Evolutionary conservation across 768 basidiomycete genomes (phyloP), one percentile per base, ranked within the genome.

Genomic region (Tulasnella sp.): DNA sequence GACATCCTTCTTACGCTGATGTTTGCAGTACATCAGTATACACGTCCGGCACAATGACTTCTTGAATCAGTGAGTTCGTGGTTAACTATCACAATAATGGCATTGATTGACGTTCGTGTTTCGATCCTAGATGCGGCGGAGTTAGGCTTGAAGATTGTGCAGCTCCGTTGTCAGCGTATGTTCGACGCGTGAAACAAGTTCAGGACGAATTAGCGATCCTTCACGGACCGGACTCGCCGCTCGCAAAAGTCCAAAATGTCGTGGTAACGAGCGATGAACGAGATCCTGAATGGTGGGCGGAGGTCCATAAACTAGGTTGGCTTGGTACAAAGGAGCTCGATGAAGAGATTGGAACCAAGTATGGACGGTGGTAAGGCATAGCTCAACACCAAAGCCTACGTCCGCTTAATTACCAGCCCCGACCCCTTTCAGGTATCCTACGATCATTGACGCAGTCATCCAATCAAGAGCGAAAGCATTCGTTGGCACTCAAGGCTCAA

Each of bases 401-500:
- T 36, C 27, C 5, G n/a, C 8, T 18, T 31, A 68, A 68, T 36
- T 31, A 36, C 31, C 34, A 4, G 14, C 62, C 27, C 62, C 7
- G 62, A 34, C 16, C 19, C 27, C 34, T 68, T 36, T 81, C n/a
- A 92, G 92, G 92, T 91, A 92, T 83, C 91, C 92, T 16, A 85
- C 92, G 19, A 84, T 94, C 74, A 88, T 93, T 73, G 93, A 93
- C 82, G 92, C 92, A 5, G 90, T 89, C 19, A 89, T 93, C 79
- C 93, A 93, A 82, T 91, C 92, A 0, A 85, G 85, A 44, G 92
- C 90, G 31, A 83, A 87, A 12, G 93, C 92, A 3, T 91, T 94
- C 82, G 89, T 94, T n/a, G 93, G 92, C 16, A 93, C 92, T 1
- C 88, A 92, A 81, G 82, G 87, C 68, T 93, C 92, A 42, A 93